Conservation (phyloP, 2,329 filamentous ascomycete genomes). For the Septoria linicola region DNA sequence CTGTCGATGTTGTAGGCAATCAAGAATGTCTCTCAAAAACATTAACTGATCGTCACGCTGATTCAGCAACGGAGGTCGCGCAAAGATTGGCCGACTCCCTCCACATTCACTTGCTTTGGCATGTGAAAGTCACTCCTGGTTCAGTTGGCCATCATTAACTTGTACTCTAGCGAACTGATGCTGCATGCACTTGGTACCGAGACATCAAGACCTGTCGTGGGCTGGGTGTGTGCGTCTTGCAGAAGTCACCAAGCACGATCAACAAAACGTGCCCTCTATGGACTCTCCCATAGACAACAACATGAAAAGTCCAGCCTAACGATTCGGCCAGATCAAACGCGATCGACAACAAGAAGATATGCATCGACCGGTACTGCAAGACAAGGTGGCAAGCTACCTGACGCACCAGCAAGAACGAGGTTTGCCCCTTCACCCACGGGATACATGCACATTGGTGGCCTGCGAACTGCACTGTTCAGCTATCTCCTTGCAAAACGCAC, state of each 20-base stretch:
- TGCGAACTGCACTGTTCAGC: conserved; percentile 93
- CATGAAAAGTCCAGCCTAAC: background rate
- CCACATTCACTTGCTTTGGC: conserved; percentile 3
- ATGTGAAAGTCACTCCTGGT: conserved; percentile 2
- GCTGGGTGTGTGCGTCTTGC: conserved; percentile 30
- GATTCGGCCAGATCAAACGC: background rate
- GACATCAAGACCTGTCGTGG: conserved; percentile 2
- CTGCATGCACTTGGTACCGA: background rate
- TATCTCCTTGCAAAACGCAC: conserved; percentile 87
- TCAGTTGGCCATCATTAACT: no score
- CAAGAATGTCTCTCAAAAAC: conserved; percentile 1
- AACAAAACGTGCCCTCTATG: conserved; percentile 9
- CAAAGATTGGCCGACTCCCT: background rate
- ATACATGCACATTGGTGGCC: conserved; percentile 84
- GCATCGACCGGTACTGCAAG: conserved; percentile 10
- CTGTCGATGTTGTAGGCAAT: background rate
- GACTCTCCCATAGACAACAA: conserved; percentile 7
- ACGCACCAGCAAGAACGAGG: conserved; percentile 68
- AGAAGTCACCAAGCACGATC: conserved; percentile 11
- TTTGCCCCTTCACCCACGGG: conserved; percentile 97
- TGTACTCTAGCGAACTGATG: no score
- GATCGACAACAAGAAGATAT: background rate
- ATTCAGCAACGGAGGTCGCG: conserved; percentile 12
- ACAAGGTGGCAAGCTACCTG: conserved; percentile 46
- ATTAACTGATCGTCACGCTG: conserved; percentile 1